Evolutionary conservation across 192 early-diverging fungal genomes (phyloP), one percentile per base, ranked within the genome.

Genomic region (Coemansia sp.): DNA sequence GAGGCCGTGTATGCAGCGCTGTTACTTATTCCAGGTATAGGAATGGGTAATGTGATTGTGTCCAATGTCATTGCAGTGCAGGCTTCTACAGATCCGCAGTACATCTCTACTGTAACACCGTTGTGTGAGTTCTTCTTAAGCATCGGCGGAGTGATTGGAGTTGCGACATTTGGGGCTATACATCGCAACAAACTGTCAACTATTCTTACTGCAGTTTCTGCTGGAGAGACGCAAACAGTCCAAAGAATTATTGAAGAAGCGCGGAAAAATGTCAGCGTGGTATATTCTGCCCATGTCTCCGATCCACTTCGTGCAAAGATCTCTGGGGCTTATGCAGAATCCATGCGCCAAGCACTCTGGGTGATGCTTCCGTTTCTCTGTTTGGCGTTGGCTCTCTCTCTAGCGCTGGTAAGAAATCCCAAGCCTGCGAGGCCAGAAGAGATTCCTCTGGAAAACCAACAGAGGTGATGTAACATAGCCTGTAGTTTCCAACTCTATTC

Each of bases 21-120:
- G 64, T 75, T 93, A 38, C 47, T 93, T 8, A 74, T 94, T 49
- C 61, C 85, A 14, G 94, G 93, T 7, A 26, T 85, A 5, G 96
- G 96, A 8, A 71, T 89, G 54, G 94, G 96, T 21, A 74, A 82
- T 41, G 82, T 87, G 22, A 83, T 94, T 56, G 92, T 94, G 56
- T 85, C 87, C 6, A 82, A 88, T 26, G 69, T 93, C 47, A 82
- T 94, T 47, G 89, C 84, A 9, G 82, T 86, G 22, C 93, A 95
- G 70, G 84, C 87, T 1, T 67, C 84, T 19, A 92, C 91, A 19
- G 74, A 69, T 8, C 56, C 72, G 16, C 73, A 67, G 30, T 77
- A 88, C 6, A 82, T 93, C 26, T 88, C 89, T 18, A 66, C 88
- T 16, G 88, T 85, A 23, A 91, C 91, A 5, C 83, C 89, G 9